Base-by-base conservation (phyloP, 257 asterid genomes). In the Solanum virginianum region DNA sequence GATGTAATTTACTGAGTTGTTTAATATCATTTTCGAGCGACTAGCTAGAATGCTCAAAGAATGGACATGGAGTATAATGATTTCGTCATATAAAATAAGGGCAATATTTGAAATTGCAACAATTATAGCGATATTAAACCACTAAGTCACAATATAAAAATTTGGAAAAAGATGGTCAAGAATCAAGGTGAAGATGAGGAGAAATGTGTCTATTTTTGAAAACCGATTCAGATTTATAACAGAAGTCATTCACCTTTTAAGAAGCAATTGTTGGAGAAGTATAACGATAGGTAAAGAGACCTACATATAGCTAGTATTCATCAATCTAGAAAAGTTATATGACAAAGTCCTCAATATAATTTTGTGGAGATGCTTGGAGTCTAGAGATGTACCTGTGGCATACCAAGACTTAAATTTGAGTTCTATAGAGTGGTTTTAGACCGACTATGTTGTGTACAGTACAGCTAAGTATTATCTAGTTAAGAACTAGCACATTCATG, bases 361-460 rank as follows among this genome's bases (percentile, higher is more conserved):
- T 13, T 51, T 51, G 13, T 12, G 16, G 56, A 51, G 56, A 54
- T 54, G 59, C 59, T 54, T 54, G 59, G 8, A 54, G 20, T 14
- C 20, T 54, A 54, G 20, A 54, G 18, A 18, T 54, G 20, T 14
- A 1, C 8, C 7, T 49, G 14, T 10, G 14, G 11, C 54, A 49
- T 49, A 22, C 1, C 1, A 0, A 62, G 7, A 62, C 17, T 22
- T 62, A 12, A 62, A 62, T 7, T 8, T 22, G 36, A 62, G 69
- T 62, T 2, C 26, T 11, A 11, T 62, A 22, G 17, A 62, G 1
- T 60, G 68, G 6, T n/a, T 60, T 60, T 4, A 4, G 1, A n/a
- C 16, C 0, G 4, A 60, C 0, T 2, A 11, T 1, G 9, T 11
- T 22, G 9, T 62, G 22, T 0, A 11, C 1, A 36, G 22, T 0